A percentile compares a stretch with the other conserved stretches of the same genome.
Conservation (phyloP, 345 rosid species). For the Eucalyptus erythrocorys region DNA sequence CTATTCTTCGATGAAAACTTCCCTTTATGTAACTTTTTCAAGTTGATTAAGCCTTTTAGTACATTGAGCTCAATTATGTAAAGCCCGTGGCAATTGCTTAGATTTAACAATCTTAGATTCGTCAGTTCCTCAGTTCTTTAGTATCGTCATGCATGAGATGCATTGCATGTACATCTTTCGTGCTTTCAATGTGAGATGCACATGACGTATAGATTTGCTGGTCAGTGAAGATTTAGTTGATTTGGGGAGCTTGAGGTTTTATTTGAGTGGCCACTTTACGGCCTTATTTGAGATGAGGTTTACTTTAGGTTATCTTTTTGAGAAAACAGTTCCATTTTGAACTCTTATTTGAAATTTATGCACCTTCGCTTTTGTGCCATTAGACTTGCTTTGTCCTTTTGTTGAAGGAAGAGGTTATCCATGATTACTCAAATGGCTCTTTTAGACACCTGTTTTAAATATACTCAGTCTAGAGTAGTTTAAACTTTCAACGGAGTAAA, state of each 20-base stretch:
- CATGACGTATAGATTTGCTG: background rate
- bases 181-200: background rate
- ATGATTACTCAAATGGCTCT: too few species aligned
- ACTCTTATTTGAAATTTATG: background rate
- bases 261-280: background rate
- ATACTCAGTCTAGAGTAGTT: background rate
- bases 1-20: background rate
- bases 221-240: background rate
- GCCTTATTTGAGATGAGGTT: background rate
- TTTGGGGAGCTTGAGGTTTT: background rate
- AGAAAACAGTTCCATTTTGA: background rate
- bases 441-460: background rate
- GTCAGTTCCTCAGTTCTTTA: background rate
- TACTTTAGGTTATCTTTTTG: background rate
- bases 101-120: background rate
- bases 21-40: background rate
- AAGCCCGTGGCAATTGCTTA: background rate
- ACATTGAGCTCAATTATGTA: background rate
- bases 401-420: too few species aligned
- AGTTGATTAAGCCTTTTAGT: background rate
- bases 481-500: background rate
- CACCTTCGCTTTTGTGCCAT: too few species aligned
- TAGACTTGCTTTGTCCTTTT: too few species aligned
- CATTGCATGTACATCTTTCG: background rate
- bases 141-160: background rate